Base-by-base conservation (phyloP, 257 asterid genomes). In the Primulina tabacum region DNA sequence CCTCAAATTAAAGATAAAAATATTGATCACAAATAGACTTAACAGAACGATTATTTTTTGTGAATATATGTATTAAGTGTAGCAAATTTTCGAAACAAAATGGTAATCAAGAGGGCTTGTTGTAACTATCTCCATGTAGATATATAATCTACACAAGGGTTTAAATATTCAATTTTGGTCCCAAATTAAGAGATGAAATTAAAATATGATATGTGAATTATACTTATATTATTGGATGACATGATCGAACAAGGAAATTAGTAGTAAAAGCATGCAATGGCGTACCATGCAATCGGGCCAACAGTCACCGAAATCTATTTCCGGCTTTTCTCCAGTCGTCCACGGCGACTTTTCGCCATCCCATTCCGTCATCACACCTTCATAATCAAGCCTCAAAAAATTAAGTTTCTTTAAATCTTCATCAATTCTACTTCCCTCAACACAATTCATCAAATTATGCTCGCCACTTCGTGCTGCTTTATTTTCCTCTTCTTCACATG, bases 201-300 rank as follows among this genome's bases (percentile, higher is more conserved):
- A 35, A 6, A 8, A 35, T 40, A 40, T 40, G 20, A 47, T 47
- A 16, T 50, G 57, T 50, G 20, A 50, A 50, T 1, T 2, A 50
- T 50, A 2, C 8, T 21, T 17, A 16, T 35, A 7, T 28, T 50
- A 17, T 50, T 17, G 16, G 21, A 50, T 16, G 21, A 50, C 21
- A 14, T 50, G 55, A n/a, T n/a, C n/a, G n/a, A 43, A 12, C 55
- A 50, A 50, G 7, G n/a, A 29, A 30, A 11, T 28, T 6, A 32
- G 4, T 16, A 32, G 29, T 34, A 11, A 33, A 8, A 64, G 43
- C 16, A 65, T 21, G 47, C 50, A 65, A 65, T 12, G 5, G 6
- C 80, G 1, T 84, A 89, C 97, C 95, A 72, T 33, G 88, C 84
- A 85, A 64, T 80, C 80, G 26, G 91, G 88, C 97, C 92, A 90